Base-by-base conservation (phyloP, 2,329 filamentous ascomycete species). In the Talaromyces rugulosus region DNA sequence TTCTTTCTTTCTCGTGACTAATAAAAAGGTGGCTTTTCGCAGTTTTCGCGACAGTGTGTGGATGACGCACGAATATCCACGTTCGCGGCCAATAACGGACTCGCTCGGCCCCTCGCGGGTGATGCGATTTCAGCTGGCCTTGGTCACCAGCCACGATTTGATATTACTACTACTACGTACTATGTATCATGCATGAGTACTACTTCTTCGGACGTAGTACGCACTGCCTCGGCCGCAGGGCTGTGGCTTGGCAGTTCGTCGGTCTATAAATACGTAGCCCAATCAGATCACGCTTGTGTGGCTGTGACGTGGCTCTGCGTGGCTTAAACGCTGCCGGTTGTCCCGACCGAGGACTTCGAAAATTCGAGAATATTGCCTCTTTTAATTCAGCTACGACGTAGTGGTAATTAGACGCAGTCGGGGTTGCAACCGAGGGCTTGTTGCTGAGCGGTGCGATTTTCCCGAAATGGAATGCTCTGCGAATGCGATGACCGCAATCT, bases 141-240 rank as follows among this genome's bases (percentile, higher is more conserved):
- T 12, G 9, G 1, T 1, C 42, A 47, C 42, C 42, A 47, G 42
- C 42, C 42, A 47, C 18, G 18, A 42, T 42, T 5, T 11, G 7
- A 36, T 7, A 12, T 36, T 12, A 36, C 5, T 47, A 16, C 42
- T 47, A 18, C 42, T 47, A 18, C 4, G 42, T 14, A 7, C 4
- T 16, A 47, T n/a, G n/a, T n/a, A n/a, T 14, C 4, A n/a, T 16
- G 6, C 14, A 23, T 18, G 16, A 47, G 42, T 47, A 14, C 42
- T n/a, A n/a, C n/a, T n/a, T n/a, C n/a, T n/a, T n/a, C n/a, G 6
- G 2, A 6, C n/a, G 14, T n/a, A 14, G 14, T 14, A 27, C 16
- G 50, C 27, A 30, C 50, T 1, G 50, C 50, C 60, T 63, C 36
- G 47, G 34, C 57, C 51, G 55, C 33, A 53, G 62, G 56, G 33